Evolutionary conservation across 2,329 filamentous ascomycete species (phyloP), one percentile per base, ranked within the genome.

Genomic region (Pestalotiopsis sp.): DNA sequence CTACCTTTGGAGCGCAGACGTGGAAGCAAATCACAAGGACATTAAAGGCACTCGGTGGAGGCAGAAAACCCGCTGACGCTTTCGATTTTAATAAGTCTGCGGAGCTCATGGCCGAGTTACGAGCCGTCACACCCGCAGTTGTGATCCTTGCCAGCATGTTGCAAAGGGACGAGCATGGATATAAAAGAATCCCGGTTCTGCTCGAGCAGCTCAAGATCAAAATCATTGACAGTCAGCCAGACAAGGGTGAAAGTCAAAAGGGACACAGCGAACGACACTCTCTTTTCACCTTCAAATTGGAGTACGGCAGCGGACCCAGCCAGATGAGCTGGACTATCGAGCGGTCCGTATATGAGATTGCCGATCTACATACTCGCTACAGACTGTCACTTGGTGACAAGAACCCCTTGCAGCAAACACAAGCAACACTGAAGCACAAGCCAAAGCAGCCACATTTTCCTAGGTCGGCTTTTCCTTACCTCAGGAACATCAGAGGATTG

Each of bases 71-170:
- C 38, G 92, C 93, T 66, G 94, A 98, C 67, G 92, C 92, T 59
- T 92, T 98, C 70, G 96, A 99, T 79, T 94, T 96, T 77, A 91
- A 93, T 76, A 99, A 98, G 79, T 98, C 95, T 11, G 94, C 96
- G 2, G 96, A 99, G 79, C 85, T 99, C 61, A 95, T 99, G 88
- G 96, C 96, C 1, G 96, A 99, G 80, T 84, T 99, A 49, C 89
- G 96, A 63, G 97, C 96, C 58, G 96, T 94, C 66, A 94, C 95
- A 1, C 96, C 96, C 3, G 96, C 96, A 27, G 96, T 95, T 23
- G 84, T 99, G 69, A 97, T 99, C 80, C 84, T 99, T 66, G 96
- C 96, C 7, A 98, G 95, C 77, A 98, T 98, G 93, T 96, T 98
- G 75, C 96, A 98, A 81, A 89, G 96, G 68, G 96, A 99, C 75